Percentiles rank a stretch among this genome's conserved stretches.
Conservation (phyloP, 305 asterid species). For the Fraxinus angustifolia region DNA sequence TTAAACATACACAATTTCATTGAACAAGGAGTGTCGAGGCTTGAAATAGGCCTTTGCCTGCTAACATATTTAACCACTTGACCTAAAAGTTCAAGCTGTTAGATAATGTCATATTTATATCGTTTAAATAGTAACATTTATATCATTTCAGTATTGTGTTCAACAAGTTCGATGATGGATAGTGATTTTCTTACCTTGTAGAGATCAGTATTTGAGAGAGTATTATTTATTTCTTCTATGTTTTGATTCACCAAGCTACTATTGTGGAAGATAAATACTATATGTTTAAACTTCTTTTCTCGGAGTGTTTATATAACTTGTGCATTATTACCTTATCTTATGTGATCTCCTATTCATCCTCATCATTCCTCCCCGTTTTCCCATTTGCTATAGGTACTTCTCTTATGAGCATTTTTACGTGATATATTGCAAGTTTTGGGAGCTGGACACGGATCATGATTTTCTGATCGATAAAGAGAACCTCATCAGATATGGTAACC, state of each 20-base stretch:
- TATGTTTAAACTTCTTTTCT: not conserved
- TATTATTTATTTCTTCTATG: not conserved
- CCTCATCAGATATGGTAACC: slow-evolving; percentile 97
- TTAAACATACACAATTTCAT: too few species aligned
- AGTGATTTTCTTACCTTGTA: slow-evolving; percentile 6
- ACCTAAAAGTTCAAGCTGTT: not conserved
- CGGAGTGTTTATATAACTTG: not conserved
- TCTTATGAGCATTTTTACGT: slow-evolving; percentile 97
- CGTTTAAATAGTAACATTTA: not conserved
- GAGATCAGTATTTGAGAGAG: slow-evolving; percentile 4
- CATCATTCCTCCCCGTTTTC: slow-evolving; percentile 1
- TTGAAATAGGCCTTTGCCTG: too few species aligned
- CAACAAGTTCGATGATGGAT: not conserved
- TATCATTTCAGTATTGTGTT: not conserved
- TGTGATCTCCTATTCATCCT: slow-evolving; percentile 5
- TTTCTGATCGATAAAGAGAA: slow-evolving; percentile 94
- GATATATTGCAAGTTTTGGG: slow-evolving; percentile 99
- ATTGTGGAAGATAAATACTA: not conserved
- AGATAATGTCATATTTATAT: not conserved
- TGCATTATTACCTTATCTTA: not conserved
- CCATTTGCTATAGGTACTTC: slow-evolving; percentile 68
- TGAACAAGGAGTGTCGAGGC: too few species aligned
- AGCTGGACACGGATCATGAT: slow-evolving; percentile 97
- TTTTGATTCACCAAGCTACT: slow-evolving; percentile 12
- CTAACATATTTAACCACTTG: not conserved